These are phyloP conservation scores for Leptomonas pyrrhocoris DNA, from an alignment of 208 protist species.

Conservation along the genomic window DNA sequence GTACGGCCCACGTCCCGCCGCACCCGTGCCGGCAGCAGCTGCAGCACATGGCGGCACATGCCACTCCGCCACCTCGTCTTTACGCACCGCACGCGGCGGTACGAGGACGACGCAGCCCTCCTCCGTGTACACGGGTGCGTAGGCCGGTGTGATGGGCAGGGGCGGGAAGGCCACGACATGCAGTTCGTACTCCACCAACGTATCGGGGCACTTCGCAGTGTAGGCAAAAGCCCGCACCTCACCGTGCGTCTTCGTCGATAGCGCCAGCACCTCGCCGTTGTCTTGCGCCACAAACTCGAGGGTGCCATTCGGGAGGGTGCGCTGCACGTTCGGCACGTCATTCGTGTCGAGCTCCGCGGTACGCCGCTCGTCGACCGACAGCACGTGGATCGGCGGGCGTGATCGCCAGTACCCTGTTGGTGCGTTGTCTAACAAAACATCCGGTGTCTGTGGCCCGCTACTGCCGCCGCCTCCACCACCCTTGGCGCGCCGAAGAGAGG, in stretches of 20 bases:
- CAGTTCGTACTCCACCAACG: constrained; percentile 57
- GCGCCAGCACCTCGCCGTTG: constrained; percentile 49
- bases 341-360: constrained; percentile 58
- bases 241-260: constrained; percentile 1
- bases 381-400: constrained; percentile 42
- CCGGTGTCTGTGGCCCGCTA: background rate
- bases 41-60: constrained; percentile 44
- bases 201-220: constrained; percentile 69
- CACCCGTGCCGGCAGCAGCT: constrained; percentile 12
- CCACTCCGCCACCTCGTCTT: constrained; percentile 78
- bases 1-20: constrained; percentile 27
- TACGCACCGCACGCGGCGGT: constrained; percentile 57
- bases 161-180: constrained; percentile 59
- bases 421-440: constrained; percentile 15
- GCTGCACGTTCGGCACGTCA: constrained; percentile 70
- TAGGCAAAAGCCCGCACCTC: constrained; percentile 28
- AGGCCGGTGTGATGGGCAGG: constrained; percentile 53
- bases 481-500: background rate
- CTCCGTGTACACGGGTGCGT: constrained; percentile 77
- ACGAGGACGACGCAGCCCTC: constrained; percentile 65
- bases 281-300: constrained; percentile 79
- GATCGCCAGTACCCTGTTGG: constrained; percentile 54
- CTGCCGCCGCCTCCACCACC: background rate
- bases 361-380: constrained; percentile 60
- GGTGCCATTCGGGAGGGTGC: constrained; percentile 56